A percentile compares a stretch with the other conserved stretches of the same genome.
These are phyloP conservation scores for Neurospora sp. DNA, from an alignment of 495 filamentous ascomycete species.

Conservation along the genomic window DNA sequence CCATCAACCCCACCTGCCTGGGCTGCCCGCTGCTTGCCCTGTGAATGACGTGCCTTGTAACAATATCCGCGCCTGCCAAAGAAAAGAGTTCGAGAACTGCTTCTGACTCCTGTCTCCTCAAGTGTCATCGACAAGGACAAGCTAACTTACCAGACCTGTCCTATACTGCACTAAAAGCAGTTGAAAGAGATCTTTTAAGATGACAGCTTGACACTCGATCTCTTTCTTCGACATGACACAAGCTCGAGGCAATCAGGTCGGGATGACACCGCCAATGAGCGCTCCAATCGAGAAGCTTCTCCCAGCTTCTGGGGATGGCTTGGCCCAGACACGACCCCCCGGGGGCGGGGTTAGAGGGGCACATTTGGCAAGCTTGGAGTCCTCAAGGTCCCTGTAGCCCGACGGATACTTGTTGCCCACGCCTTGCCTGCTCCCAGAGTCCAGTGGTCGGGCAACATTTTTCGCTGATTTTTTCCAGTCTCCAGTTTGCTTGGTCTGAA, in stretches of 20 bases:
- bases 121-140: background rate
- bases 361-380: background rate
- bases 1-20: background rate
- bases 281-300: slow-evolving; percentile 22
- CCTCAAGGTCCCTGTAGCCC: background rate
- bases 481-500: background rate
- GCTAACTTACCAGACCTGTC: background rate
- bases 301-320: slow-evolving; percentile 14
- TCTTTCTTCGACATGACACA: background rate
- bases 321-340: slow-evolving; percentile 12
- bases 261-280: background rate
- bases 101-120: background rate
- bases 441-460: slow-evolving; percentile 11
- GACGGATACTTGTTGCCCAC: background rate
- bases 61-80: background rate
- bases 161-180: background rate
- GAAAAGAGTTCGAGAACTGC: background rate
- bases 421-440: background rate
- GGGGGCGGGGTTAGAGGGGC: slow-evolving; percentile 17
- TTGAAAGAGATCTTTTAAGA: background rate
- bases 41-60: background rate
- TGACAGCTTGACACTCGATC: background rate
- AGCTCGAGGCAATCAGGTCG: background rate
- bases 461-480: slow-evolving; percentile 11
- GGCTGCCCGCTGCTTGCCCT: background rate